Base-by-base conservation (phyloP, 2,329 filamentous ascomycete species). In the Colletotrichum phormii region DNA sequence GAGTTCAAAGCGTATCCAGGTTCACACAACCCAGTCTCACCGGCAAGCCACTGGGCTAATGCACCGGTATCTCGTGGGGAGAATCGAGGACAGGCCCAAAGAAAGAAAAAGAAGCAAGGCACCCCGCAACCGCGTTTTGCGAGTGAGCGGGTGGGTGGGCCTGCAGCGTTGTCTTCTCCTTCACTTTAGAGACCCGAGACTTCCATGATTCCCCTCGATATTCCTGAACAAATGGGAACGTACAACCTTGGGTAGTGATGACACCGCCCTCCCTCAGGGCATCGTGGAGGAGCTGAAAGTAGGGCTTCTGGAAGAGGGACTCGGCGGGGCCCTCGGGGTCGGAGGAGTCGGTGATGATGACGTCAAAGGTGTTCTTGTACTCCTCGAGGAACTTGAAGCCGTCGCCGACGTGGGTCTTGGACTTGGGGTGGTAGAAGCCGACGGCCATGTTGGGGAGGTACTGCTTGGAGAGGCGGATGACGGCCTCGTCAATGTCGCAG, bases 241-340 rank as follows among this genome's bases (percentile, higher is more conserved):
- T 95, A 97, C 95, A 97, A 99, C 97, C 97, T 98, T 99, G 97
- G 83, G 97, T 99, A 86, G 95, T 96, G 87, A 99, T 98, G 82
- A 99, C 95, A 88, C 97, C 97, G 86, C 95, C 96, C 81, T 98
- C 95, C 78, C 94, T 92, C 79, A 98, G 92, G 79, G 97, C 97
- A 81, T 92, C 94, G 84, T 93, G 89, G 75, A 99, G 90, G 78
- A 99, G 92, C 89, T 98, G 89, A 86, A 98, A 99, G 91, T 99
- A 99, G 75, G 95, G 93, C 90, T 98, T 98, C 90, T 98, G 91
- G 93, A 99, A 99, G 77, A 99, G 90, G 80, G 90, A 93, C 91
- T 98, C 95, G 78, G 97, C 97, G 37, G 97, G 97, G 76, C 97
- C 97, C 84, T 98, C 97, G 68, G 97, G 97, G 84, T 99, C 97